Conservation (phyloP, 2,329 filamentous ascomycete genomes). For the Colletotrichum theobromicola region DNA sequence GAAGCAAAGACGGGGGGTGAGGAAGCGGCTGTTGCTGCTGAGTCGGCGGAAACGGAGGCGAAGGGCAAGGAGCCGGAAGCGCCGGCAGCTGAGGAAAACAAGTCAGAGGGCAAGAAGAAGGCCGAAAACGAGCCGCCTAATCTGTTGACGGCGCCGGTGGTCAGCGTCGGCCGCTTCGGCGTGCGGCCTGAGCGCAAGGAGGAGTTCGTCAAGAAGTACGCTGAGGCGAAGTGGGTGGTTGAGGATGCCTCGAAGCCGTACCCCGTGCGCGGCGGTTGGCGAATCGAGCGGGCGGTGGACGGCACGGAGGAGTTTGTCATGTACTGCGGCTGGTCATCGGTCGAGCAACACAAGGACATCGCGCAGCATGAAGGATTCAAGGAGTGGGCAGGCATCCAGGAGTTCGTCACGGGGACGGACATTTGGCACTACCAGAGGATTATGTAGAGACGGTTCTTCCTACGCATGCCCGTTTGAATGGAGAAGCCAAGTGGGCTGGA, state of each 20-base stretch:
- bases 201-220: slow-evolving; percentile 38
- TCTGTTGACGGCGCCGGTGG: slow-evolving; percentile 27
- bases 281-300: slow-evolving; percentile 41
- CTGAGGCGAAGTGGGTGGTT: slow-evolving; percentile 34
- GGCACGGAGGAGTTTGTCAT: slow-evolving; percentile 44
- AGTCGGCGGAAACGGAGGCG: background rate
- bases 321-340: slow-evolving; percentile 40
- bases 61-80: slow-evolving; percentile 8
- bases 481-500: background rate
- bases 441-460: slow-evolving; percentile 21
- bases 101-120: slow-evolving; percentile 6
- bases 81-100: background rate
- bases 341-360: slow-evolving; percentile 37
- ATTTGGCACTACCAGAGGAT: slow-evolving; percentile 36
- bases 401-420: slow-evolving; percentile 27
- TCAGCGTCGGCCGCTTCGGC: slow-evolving; percentile 41
- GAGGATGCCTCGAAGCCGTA: slow-evolving; percentile 32
- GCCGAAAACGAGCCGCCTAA: slow-evolving; percentile 5
- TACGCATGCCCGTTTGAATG: background rate
- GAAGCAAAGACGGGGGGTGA: background rate
- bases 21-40: background rate
- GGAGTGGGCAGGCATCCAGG: slow-evolving; percentile 26
- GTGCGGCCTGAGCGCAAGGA: slow-evolving; percentile 34
- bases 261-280: slow-evolving; percentile 45
- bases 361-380: slow-evolving; percentile 26